These are phyloP conservation scores for Vaccinium darrowii DNA, from an alignment of 148 eudicot species.

Conservation along the genomic window DNA sequence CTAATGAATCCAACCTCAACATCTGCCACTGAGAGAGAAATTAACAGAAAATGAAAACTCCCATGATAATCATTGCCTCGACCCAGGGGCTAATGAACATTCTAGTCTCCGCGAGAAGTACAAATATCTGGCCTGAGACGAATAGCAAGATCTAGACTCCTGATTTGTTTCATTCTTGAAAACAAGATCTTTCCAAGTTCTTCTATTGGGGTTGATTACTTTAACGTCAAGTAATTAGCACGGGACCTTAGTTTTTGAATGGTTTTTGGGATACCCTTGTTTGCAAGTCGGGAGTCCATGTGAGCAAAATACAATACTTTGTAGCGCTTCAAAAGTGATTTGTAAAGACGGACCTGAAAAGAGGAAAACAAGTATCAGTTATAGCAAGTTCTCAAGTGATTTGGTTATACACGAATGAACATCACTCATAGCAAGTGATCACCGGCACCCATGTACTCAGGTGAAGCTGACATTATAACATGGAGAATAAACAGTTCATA, in stretches of 20 bases:
- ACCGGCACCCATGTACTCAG: background rate
- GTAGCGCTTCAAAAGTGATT: conserved; percentile 75
- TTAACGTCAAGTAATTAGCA: conserved; percentile 78
- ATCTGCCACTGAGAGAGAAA: background rate
- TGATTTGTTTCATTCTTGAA: conserved; percentile 73
- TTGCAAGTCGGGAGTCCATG: conserved; percentile 88
- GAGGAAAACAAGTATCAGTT: conserved; percentile 10
- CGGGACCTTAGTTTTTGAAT: conserved; percentile 91
- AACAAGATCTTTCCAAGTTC: conserved; percentile 65
- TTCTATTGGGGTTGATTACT: conserved; percentile 83
- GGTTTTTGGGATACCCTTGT: conserved; percentile 65
- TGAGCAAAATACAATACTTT: conserved; percentile 91
- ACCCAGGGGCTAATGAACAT: background rate
- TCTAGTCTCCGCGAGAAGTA: background rate
- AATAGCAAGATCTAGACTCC: conserved; percentile 82
- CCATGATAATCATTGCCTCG: background rate
- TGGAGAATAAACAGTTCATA: too few species aligned
- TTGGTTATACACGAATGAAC: background rate
- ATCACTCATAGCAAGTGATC: background rate
- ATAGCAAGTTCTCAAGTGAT: background rate
- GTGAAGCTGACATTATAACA: background rate
- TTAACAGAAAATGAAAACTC: background rate
- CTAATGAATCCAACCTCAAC: background rate
- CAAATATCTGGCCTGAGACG: conserved; percentile 63
- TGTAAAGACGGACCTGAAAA: conserved; percentile 81